Percentiles rank a stretch among this genome's conserved stretches.
phyloP scores from a whole-genome alignment of 2,329 filamentous ascomycete species.

The Lasiodiplodia hormozganensis region DNA sequence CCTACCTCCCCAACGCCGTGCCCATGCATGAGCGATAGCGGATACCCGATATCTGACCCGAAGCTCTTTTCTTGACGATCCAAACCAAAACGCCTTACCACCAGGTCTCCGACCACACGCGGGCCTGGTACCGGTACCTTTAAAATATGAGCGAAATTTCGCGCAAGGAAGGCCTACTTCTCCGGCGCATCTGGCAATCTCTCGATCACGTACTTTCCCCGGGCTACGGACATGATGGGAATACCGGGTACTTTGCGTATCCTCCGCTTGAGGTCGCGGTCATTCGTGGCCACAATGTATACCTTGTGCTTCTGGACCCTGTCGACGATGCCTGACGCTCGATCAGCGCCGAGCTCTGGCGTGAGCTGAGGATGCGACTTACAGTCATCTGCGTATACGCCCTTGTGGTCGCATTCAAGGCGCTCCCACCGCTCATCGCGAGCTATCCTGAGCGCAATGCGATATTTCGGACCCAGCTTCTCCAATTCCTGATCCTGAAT shows the following conservation, averaged over 20 bases:
- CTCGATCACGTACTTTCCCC: conserved; percentile 95
- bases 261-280: conserved; percentile 53
- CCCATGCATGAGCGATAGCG: background rate
- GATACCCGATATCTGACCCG: background rate
- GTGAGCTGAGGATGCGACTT: conserved; percentile 36
- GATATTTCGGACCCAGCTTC: conserved; percentile 86
- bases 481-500: conserved; percentile 64
- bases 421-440: conserved; percentile 88
- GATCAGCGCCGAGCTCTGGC: background rate
- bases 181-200: conserved; percentile 84
- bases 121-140: background rate
- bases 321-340: conserved; percentile 41
- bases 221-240: conserved; percentile 79
- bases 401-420: conserved; percentile 88
- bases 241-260: conserved; percentile 67
- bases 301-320: conserved; percentile 55
- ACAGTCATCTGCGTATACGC: conserved; percentile 87
- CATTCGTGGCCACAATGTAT: conserved; percentile 63
- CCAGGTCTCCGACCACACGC: background rate
- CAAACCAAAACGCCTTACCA: conserved; percentile 16
- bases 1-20: conserved; percentile 8
- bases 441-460: conserved; percentile 84
- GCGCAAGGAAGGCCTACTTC: conserved; percentile 47
- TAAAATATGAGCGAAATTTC: background rate
- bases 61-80: background rate